phyloP scores from a whole-genome alignment of 768 basidiomycete species.

The Hericium rajendrae region DNA sequence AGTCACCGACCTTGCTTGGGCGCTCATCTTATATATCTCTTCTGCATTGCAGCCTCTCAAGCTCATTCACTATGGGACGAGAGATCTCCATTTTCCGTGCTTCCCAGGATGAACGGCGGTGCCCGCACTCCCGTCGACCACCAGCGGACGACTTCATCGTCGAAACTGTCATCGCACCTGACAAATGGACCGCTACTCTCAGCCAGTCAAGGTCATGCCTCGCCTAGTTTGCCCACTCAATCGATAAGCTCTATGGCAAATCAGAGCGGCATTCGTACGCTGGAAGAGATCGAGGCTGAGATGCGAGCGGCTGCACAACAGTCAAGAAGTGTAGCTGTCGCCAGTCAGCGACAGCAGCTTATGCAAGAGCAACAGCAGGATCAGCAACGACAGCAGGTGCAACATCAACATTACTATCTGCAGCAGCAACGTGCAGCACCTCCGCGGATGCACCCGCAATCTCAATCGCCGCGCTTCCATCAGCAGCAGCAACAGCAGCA shows the following conservation, averaged over 20 bases:
- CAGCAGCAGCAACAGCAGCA: slow-evolving; percentile 66
- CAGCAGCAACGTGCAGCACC: slow-evolving; percentile 50
- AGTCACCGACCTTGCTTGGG: slow-evolving; percentile 12
- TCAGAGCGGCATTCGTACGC: slow-evolving; percentile 29
- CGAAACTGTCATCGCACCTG: slow-evolving; percentile 5
- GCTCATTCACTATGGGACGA: slow-evolving; percentile 78
- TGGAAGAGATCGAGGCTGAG: slow-evolving; percentile 80
- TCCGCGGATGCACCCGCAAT: slow-evolving; percentile 62
- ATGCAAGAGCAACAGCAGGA: slow-evolving; percentile 11
- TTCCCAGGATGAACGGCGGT: slow-evolving; percentile 31
- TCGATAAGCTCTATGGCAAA: slow-evolving; percentile 17
- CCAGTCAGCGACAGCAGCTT: slow-evolving; percentile 33
- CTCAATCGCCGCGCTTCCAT: slow-evolving; percentile 73
- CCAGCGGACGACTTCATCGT: slow-evolving; percentile 15
- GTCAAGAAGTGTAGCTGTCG: slow-evolving; percentile 16
- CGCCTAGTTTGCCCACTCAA: slow-evolving; percentile 15
- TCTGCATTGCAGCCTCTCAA: slow-evolving; percentile 36
- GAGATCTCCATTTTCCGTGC: slow-evolving; percentile 63
- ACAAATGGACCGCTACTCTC: slow-evolving; percentile 11
- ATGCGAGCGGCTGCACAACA: slow-evolving; percentile 53
- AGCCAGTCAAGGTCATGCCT: slow-evolving; percentile 7
- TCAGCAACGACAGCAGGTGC: slow-evolving; percentile 21
- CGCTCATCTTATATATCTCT: slow-evolving; percentile 20
- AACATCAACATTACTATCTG: slow-evolving; percentile 27
- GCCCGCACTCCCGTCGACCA: slow-evolving; percentile 16